A percentile compares a stretch with the other conserved stretches of the same genome.
These are phyloP conservation scores for Saturnispora hagleri DNA, from an alignment of 805 yeast genomes.

Conservation along the genomic window DNA sequence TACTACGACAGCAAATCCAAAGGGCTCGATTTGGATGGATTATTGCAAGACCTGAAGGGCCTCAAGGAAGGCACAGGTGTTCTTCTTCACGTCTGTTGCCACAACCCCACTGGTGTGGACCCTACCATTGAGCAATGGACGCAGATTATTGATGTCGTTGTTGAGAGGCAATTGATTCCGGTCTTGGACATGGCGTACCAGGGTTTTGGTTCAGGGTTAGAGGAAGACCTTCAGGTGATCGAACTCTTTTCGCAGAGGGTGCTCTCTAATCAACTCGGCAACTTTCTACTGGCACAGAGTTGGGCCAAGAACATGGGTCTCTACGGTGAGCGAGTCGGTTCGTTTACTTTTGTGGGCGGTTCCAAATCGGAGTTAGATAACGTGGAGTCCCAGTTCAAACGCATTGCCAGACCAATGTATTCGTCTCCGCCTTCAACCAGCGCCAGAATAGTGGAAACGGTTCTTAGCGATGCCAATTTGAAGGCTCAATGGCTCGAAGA, in stretches of 20 bases:
- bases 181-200: conserved; percentile 92
- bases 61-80: conserved; percentile 56
- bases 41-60: conserved; percentile 46
- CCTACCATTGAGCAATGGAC: conserved; percentile 78
- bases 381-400: conserved; percentile 60
- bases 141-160: conserved; percentile 54
- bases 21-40: conserved; percentile 54
- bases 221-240: conserved; percentile 50
- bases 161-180: conserved; percentile 57
- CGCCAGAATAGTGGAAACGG: conserved; percentile 74
- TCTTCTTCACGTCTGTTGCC: conserved; percentile 89
- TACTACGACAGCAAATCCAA: conserved; percentile 61
- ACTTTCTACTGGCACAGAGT: conserved; percentile 70
- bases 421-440: conserved; percentile 96
- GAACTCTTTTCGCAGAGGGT: conserved; percentile 33
- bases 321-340: conserved; percentile 92
- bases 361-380: conserved; percentile 41
- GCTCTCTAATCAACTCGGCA: conserved; percentile 40
- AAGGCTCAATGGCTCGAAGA: conserved; percentile 72
- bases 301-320: conserved; percentile 94
- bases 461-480: conserved; percentile 52
- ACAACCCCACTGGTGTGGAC: conserved; percentile 95
- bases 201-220: conserved; percentile 86
- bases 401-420: conserved; percentile 74
- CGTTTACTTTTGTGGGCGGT: conserved; percentile 57